Conservation (phyloP, 768 basidiomycete species). For the Leccinellum rugosiceps region DNA sequence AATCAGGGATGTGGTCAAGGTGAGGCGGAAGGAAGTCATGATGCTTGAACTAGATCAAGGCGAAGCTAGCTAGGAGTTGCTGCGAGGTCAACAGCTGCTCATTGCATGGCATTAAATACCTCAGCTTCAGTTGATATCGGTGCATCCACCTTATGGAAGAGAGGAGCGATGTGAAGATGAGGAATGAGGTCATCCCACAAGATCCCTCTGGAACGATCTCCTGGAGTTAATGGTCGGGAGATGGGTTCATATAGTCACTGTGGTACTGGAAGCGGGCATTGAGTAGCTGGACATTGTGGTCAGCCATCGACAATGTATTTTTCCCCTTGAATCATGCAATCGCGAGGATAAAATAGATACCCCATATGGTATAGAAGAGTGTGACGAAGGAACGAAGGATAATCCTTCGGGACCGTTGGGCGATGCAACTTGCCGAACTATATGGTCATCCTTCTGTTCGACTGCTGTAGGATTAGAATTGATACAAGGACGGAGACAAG, state of each 20-base stretch:
- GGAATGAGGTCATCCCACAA: background rate
- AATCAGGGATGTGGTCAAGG: slow-evolving; percentile 1
- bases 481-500: background rate
- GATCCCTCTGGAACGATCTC: background rate
- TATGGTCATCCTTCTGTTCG: background rate
- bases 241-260: background rate
- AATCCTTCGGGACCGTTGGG: background rate
- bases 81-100: background rate
- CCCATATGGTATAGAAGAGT: slow-evolving; percentile 3
- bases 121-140: background rate
- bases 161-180: no score
- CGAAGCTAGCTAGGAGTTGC: background rate
- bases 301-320: background rate
- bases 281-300: background rate
- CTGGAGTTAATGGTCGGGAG: background rate
- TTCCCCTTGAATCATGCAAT: background rate
- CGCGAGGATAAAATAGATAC: background rate
- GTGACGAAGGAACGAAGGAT: no score
- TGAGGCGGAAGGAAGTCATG: slow-evolving; percentile 16
- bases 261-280: slow-evolving; percentile 1
- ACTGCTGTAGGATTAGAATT: background rate
- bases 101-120: slow-evolving; percentile 18
- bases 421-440: background rate
- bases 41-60: background rate
- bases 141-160: slow-evolving; percentile 1